A percentile compares a stretch with the other conserved stretches of the same genome.
phyloP scores from a whole-genome alignment of 352 stramenopile species.

The Pythium phragmiticola region DNA sequence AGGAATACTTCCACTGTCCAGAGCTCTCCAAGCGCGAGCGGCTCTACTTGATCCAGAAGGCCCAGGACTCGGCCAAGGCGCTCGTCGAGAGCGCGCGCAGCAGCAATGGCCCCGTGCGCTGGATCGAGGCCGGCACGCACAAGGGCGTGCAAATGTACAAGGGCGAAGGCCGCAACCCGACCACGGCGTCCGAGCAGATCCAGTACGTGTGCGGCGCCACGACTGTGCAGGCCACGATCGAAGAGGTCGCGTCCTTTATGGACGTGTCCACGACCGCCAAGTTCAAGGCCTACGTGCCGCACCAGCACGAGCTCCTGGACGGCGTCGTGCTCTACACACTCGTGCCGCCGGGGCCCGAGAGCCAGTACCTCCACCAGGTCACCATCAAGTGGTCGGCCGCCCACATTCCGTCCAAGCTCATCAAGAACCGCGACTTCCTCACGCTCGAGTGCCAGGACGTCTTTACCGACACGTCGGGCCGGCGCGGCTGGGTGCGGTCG shows the following conservation, averaged over 20 bases:
- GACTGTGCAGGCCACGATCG: slow-evolving; percentile 55
- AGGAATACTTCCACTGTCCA: slow-evolving; percentile 59
- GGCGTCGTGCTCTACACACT: slow-evolving; percentile 63
- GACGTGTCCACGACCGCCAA: slow-evolving; percentile 58
- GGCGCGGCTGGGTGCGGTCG: slow-evolving; percentile 64
- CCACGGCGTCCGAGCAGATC: slow-evolving; percentile 36
- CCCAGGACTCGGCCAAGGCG: slow-evolving; percentile 56
- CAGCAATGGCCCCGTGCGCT: slow-evolving; percentile 54
- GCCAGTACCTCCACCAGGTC: slow-evolving; percentile 54
- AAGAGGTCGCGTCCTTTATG: slow-evolving; percentile 68
- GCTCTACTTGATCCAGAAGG: slow-evolving; percentile 58
- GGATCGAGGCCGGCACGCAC: slow-evolving; percentile 52
- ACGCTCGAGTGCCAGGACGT: slow-evolving; percentile 77
- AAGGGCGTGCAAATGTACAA: slow-evolving; percentile 72
- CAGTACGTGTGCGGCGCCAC: slow-evolving; percentile 62
- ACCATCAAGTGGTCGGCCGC: slow-evolving; percentile 65
- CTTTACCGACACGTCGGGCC: slow-evolving; percentile 58
- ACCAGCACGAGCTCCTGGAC: slow-evolving; percentile 51
- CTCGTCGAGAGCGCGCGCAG: slow-evolving; percentile 59
- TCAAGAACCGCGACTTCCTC: slow-evolving; percentile 71
- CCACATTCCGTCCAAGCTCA: slow-evolving; percentile 53
- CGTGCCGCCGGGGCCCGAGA: slow-evolving; percentile 30
- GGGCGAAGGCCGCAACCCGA: slow-evolving; percentile 48
- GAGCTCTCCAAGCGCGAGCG: slow-evolving; percentile 49
- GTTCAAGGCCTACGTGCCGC: slow-evolving; percentile 40